A percentile compares a stretch with the other conserved stretches of the same genome.
Evolutionary conservation across 331 rosid genomes (phyloP).

Genomic region (Erythrophleum ivorense): DNA sequence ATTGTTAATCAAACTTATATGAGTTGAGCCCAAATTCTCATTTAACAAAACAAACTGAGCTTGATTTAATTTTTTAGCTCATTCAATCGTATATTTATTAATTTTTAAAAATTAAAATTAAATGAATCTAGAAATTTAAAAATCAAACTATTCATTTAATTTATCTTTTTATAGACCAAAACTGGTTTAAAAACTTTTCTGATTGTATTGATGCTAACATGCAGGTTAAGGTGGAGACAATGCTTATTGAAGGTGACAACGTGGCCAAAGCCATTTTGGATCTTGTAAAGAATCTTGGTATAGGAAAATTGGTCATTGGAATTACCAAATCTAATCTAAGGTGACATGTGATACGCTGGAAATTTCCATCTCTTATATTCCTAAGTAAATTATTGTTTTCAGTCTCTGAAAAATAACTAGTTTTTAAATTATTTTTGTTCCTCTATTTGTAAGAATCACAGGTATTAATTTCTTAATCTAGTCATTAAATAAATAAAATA

Average conservation of each 20-base stretch:
- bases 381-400: too few relatives aligned
- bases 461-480: too few relatives aligned
- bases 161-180: background rate
- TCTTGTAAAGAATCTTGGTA: slow-evolving; percentile 38
- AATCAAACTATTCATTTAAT: background rate
- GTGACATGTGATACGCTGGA: slow-evolving; percentile 22
- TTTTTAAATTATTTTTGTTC: too few relatives aligned
- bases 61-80: background rate
- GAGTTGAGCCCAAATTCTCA: too few relatives aligned
- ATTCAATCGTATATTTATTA: background rate
- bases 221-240: slow-evolving; percentile 64
- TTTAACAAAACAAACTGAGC: too few relatives aligned
- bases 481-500: too few relatives aligned
- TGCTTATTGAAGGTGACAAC: slow-evolving; percentile 55
- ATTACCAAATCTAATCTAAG: slow-evolving; percentile 49
- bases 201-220: background rate
- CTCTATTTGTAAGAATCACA: too few relatives aligned
- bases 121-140: background rate
- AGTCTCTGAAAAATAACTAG: too few relatives aligned
- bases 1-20: too few relatives aligned
- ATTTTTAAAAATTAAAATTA: background rate
- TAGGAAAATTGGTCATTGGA: slow-evolving; percentile 66
- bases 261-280: slow-evolving; percentile 56
- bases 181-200: background rate
- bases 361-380: background rate